phyloP scores from a whole-genome alignment of 352 stramenopile genomes.

The Paralagenidium karlingii region DNA sequence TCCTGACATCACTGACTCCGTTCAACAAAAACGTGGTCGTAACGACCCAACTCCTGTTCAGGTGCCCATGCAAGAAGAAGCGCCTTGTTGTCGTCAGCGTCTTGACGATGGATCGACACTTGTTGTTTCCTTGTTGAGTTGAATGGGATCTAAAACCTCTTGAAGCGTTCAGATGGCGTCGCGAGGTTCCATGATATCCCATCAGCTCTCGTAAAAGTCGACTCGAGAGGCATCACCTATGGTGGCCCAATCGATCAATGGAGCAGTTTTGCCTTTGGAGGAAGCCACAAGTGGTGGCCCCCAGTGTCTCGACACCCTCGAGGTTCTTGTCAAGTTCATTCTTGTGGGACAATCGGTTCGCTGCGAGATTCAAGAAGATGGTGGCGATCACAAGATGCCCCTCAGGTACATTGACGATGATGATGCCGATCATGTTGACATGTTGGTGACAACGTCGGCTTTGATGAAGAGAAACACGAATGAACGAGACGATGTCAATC shows the following conservation, averaged over 20 bases:
- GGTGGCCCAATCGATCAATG: constrained; percentile 25
- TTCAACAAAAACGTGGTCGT: constrained; percentile 56
- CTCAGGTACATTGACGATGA: constrained; percentile 90
- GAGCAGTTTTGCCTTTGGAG: constrained; percentile 15
- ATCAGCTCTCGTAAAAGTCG: constrained; percentile 63
- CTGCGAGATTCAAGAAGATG: constrained; percentile 85
- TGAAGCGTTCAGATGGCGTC: constrained; percentile 53
- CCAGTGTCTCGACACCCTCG: constrained; percentile 19
- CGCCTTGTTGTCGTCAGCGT: constrained; percentile 49
- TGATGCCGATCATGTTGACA: constrained; percentile 94
- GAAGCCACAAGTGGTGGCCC: constrained; percentile 22
- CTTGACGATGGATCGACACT: constrained; percentile 65
- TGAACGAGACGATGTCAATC: constrained; percentile 49
- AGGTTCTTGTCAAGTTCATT: constrained; percentile 90
- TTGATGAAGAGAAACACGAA: constrained; percentile 39
- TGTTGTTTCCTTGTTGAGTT: constrained; percentile 84
- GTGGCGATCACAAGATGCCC: constrained; percentile 86
- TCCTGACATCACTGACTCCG: constrained; percentile 75
- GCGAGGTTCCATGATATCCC: constrained; percentile 58
- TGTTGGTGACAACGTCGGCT: constrained; percentile 34
- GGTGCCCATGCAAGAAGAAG: constrained; percentile 83
- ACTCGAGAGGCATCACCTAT: constrained; percentile 72
- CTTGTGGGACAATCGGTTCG: constrained; percentile 81
- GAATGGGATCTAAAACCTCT: constrained; percentile 63
- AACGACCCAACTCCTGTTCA: constrained; percentile 90